Evolutionary conservation across 2,329 filamentous ascomycete genomes (phyloP), one percentile per base, ranked within the genome.

Genomic region (Alternaria angustiovoidea): DNA sequence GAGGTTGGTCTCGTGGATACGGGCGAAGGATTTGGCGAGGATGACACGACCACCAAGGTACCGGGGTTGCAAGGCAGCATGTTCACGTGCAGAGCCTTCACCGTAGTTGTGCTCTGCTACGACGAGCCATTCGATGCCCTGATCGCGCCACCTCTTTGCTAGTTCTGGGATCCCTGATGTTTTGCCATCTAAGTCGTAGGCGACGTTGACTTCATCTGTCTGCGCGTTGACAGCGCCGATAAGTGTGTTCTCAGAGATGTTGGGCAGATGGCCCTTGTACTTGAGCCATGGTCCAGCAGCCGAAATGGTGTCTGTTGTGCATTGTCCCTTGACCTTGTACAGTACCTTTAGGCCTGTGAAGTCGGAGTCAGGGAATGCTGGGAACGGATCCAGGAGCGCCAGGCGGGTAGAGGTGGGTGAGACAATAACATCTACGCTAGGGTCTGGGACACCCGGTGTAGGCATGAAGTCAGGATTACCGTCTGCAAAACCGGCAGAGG

Each of bases 31-130:
- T 83, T 97, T 97, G 57, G 90, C 85, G 18, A 96, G 85, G 59
- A 97, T 93, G 74, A 96, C 85, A 51, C 92, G 87, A 20, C 91
- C 92, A 60, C 93, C 94, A 2, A 97, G 89, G 81, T 94, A 96
- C n/a, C 93, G 86, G 2, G 93, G 94, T 79, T 97, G 93, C 36
- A 97, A 84, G 1, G 93, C 93, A 22, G 93, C 93, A 81, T 97
- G 93, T 78, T 97, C 93, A 66, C 93, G 87, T 2, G 93, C 93
- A 52, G 90, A 93, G 18, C 93, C 93, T 79, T 97, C 93, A 67
- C 94, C 93, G 81, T 97, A 97, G 85, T 99, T 99, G 82, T 96
- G 93, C 83, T 99, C 95, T 18, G 94, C 95, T 28, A 99, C 92
- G 12, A 98, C 93, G 58, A 98, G 87, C 95, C 95, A 99, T 63